A percentile compares a stretch with the other conserved stretches of the same genome.
phyloP scores from a whole-genome alignment of 306 rosid species.

The Macrotyloma uniflorum region DNA sequence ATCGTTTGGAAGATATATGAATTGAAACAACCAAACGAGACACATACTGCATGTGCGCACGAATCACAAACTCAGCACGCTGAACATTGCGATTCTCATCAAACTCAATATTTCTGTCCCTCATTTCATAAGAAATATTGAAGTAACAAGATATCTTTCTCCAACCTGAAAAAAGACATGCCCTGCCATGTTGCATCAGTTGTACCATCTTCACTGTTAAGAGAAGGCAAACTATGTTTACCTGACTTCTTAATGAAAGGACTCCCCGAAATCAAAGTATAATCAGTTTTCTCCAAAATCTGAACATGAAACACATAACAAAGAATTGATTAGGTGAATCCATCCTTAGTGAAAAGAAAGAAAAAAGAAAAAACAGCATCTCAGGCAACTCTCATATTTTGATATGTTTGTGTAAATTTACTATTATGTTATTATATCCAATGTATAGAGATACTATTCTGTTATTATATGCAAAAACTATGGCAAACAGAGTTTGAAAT shows the following conservation, averaged over 20 bases:
- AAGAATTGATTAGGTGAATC: conserved; percentile 25
- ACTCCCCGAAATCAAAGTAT: conserved; percentile 66
- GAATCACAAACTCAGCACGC: conserved; percentile 91
- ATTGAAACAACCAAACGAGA: conserved; percentile 39
- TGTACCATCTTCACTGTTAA: conserved; percentile 1
- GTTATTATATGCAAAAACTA: conserved; percentile 14
- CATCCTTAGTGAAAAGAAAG: neutral
- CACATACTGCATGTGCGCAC: conserved; percentile 93
- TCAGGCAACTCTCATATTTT: conserved; percentile 16
- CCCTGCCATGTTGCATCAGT: conserved; percentile 18
- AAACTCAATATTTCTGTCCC: conserved; percentile 85
- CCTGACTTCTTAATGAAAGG: conserved; percentile 92
- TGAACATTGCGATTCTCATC: conserved; percentile 83
- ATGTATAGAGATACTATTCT: neutral
- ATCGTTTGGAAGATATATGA: conserved; percentile 11
- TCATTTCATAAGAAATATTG: conserved; percentile 90
- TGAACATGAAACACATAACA: conserved; percentile 42
- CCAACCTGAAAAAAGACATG: conserved; percentile 69
- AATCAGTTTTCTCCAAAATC: conserved; percentile 90
- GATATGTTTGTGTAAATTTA: conserved; percentile 10
- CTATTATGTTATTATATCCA: neutral
- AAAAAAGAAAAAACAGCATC: neutral
- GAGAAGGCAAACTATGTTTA: conserved; percentile 28
- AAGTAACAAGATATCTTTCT: conserved; percentile 95
- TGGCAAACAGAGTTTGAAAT: neutral